phyloP scores from a whole-genome alignment of 768 basidiomycete species.

The Termitomyces eurrhizus region DNA sequence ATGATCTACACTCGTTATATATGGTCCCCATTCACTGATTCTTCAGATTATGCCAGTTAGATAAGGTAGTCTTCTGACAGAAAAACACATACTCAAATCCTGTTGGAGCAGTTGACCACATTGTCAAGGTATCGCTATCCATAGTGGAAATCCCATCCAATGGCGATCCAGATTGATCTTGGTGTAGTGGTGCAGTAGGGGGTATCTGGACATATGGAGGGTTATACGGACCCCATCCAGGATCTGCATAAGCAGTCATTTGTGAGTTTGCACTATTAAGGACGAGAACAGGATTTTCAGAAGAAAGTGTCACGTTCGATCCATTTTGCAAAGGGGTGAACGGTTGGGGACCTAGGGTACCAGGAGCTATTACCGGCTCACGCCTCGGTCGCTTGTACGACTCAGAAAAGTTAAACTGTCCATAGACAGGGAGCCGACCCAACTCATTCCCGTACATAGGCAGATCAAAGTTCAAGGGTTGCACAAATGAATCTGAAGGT shows the following conservation, averaged over 20 bases:
- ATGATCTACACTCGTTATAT: constrained; percentile 34
- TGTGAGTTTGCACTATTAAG: neutral
- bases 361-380: neutral
- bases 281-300: neutral
- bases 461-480: constrained; percentile 29
- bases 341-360: neutral
- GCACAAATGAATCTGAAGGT: neutral
- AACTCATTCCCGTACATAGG: constrained; percentile 58
- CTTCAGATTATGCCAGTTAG: constrained; percentile 18
- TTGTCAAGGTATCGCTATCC: constrained; percentile 49
- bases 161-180: neutral
- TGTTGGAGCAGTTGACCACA: constrained; percentile 62
- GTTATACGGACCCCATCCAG: constrained; percentile 3
- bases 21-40: constrained; percentile 39
- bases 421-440: constrained; percentile 48
- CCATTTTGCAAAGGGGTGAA: neutral
- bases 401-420: constrained; percentile 35
- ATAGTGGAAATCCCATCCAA: constrained; percentile 25
- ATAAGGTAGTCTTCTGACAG: neutral
- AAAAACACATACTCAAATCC: constrained; percentile 50
- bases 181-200: neutral
- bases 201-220: neutral
- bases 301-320: neutral
- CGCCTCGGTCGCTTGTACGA: constrained; percentile 14
- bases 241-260: neutral